These are phyloP conservation scores for Wallacemonas collosoma DNA, from an alignment of 208 protist species.

Conservation along the genomic window DNA sequence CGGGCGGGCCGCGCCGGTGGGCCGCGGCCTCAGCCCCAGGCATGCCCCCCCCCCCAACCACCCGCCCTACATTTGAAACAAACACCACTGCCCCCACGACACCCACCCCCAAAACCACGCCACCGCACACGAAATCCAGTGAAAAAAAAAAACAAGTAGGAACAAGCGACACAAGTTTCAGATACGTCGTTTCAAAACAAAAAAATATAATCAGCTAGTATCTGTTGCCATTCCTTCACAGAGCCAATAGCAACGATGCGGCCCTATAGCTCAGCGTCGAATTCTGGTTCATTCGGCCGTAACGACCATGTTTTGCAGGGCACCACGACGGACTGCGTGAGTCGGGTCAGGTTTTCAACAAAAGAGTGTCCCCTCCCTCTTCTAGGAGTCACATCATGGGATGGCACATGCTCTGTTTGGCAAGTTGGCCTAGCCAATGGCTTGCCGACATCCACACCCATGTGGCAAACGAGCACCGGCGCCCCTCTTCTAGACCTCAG, in stretches of 20 bases:
- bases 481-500: slow-evolving; percentile 65
- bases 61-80: neutral
- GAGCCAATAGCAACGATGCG: neutral
- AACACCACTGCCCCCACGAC: neutral
- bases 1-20: no score
- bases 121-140: neutral
- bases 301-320: slow-evolving; percentile 50
- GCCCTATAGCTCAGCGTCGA: slow-evolving; percentile 3
- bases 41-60: neutral
- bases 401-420: slow-evolving; percentile 77
- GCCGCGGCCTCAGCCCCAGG: no score
- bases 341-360: slow-evolving; percentile 65
- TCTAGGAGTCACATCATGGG: slow-evolving; percentile 73
- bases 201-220: no score
- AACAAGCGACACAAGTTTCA: neutral
- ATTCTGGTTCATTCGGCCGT: neutral
- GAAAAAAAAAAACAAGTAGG: slow-evolving; percentile 7
- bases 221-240: no score
- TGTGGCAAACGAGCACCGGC: slow-evolving; percentile 43
- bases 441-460: slow-evolving; percentile 44
- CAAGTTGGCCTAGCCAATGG: slow-evolving; percentile 46
- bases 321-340: slow-evolving; percentile 69
- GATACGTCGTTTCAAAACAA: no score
- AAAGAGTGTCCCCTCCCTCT: slow-evolving; percentile 59
- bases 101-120: neutral